These are phyloP conservation scores for Cutaneotrichosporon mucoides DNA, from an alignment of 1,284 basidiomycete species.

Conservation along the genomic window DNA sequence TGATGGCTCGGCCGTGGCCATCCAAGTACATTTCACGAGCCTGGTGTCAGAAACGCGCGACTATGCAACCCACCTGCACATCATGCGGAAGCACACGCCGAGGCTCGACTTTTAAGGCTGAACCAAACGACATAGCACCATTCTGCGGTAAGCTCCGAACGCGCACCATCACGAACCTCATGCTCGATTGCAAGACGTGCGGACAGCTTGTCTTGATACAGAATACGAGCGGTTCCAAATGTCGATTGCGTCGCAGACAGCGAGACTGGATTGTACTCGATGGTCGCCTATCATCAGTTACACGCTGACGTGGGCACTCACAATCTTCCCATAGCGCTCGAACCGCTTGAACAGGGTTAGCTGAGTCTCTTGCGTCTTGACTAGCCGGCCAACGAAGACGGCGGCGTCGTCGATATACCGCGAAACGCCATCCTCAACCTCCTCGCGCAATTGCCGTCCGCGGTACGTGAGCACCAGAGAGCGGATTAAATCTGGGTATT, in stretches of 20 bases:
- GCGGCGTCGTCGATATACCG: slow-evolving; percentile 28
- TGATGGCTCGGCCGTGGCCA: slow-evolving; percentile 23
- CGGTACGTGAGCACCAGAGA: slow-evolving; percentile 23
- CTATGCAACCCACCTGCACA: slow-evolving; percentile 30
- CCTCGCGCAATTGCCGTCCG: slow-evolving; percentile 27
- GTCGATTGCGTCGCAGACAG: neutral
- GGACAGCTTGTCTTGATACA: slow-evolving; percentile 23
- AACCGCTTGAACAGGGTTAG: slow-evolving; percentile 28
- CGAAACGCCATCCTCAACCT: slow-evolving; percentile 8
- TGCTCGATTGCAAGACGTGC: slow-evolving; percentile 26
- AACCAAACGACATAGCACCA: slow-evolving; percentile 28
- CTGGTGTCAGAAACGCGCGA: neutral
- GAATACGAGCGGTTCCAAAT: slow-evolving; percentile 29
- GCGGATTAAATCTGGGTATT: slow-evolving; percentile 13
- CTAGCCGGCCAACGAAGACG: slow-evolving; percentile 31
- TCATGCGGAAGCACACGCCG: slow-evolving; percentile 30
- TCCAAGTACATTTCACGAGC: slow-evolving; percentile 31
- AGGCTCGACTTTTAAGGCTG: slow-evolving; percentile 27
- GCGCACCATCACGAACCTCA: too few relatives aligned
- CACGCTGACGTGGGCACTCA: slow-evolving; percentile 11
- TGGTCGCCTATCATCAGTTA: slow-evolving; percentile 15
- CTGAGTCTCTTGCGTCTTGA: slow-evolving; percentile 28
- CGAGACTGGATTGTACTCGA: slow-evolving; percentile 31
- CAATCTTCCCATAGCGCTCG: slow-evolving; percentile 33
- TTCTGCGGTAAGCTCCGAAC: too few relatives aligned